Base-by-base conservation (phyloP, 305 asterid species). In the Fraxinus baroniana region DNA sequence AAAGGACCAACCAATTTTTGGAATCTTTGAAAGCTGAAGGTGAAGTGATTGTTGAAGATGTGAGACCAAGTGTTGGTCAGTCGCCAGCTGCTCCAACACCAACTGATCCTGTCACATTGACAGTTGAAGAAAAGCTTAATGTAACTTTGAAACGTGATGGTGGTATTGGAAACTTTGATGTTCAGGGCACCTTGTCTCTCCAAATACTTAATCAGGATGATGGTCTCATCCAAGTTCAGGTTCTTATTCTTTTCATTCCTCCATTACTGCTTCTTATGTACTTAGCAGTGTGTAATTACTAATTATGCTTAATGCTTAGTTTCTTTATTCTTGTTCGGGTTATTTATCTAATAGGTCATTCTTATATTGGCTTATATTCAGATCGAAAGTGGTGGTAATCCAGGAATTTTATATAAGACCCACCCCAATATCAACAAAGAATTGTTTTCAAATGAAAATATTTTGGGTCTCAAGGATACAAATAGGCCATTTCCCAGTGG, bases 21-120 rank as follows among this genome's bases (percentile, higher is more conserved):
- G 99, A 95, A 84, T 93, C 99, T 79, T 89, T 95, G 71, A 95
- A 91, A 89, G 97, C 95, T 83, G 99, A 95, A 84, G 99, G 98
- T 86, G 98, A 94, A 88, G 90, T 87, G 79, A 91, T 95, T 87
- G 94, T 91, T 12, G 98, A 93, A 89, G 97, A 94, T 89, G 97
- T 94, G 83, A 90, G 97, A 84, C 97, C 97, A 55, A 90, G 82
- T 80, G 72, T 80, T 86, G 95, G 96, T 84, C 98, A 89, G 86
- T 88, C 96, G 86, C 78, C 91, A 86, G 91, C 91, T 87, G 93
- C 96, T 85, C 85, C 91, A 78, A 92, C 92, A 41, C 93, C 86
- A 80, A 94, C 91, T 82, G 99, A 95, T 89, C 99, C 99, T 64
- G 93, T 95, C 84, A 94, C 99, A 22, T 88, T 95, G 86, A 91